Conservation (phyloP, 129 eudicot genomes). For the carrot (Daucus carota) region DNA sequence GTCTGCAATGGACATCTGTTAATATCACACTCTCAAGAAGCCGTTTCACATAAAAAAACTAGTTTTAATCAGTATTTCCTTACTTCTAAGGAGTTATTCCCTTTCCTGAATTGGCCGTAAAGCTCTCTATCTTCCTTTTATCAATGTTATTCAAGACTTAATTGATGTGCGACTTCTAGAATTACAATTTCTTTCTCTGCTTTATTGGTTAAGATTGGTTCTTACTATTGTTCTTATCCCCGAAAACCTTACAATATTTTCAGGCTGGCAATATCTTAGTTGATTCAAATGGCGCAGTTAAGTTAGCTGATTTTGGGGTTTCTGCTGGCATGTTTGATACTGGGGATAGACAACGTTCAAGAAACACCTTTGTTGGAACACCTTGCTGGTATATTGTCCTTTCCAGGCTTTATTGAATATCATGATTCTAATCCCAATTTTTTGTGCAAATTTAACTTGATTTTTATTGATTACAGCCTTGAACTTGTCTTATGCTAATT, state of each 20-base stretch:
- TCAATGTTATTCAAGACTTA: not conserved
- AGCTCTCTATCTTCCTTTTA: not conserved
- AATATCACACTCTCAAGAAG: not conserved
- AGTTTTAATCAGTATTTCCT: not conserved
- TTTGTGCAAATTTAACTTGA: not conserved
- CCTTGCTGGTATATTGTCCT: slow-evolving; percentile 77
- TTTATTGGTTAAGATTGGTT: not conserved
- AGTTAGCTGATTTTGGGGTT: slow-evolving; percentile 94
- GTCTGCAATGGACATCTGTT: not conserved
- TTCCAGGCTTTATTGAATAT: slow-evolving; percentile 14
- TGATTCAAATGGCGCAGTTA: slow-evolving; percentile 69
- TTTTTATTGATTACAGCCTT: not conserved
- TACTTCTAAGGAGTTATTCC: not conserved
- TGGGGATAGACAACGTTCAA: slow-evolving; percentile 86
- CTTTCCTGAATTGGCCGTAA: not conserved
- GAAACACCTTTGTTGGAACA: slow-evolving; percentile 96
- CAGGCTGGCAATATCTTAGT: slow-evolving; percentile 92
- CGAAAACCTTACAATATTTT: slow-evolving; percentile 12
- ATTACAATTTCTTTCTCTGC: not conserved
- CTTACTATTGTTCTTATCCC: not conserved
- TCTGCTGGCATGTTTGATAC: slow-evolving; percentile 97
- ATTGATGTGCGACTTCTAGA: not conserved
- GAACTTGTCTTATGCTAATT: not conserved
- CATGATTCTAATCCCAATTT: not conserved
- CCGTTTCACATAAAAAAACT: not conserved